Base-by-base conservation (phyloP, 805 yeast genomes). In the Schwanniomyces vanrijiae region DNA sequence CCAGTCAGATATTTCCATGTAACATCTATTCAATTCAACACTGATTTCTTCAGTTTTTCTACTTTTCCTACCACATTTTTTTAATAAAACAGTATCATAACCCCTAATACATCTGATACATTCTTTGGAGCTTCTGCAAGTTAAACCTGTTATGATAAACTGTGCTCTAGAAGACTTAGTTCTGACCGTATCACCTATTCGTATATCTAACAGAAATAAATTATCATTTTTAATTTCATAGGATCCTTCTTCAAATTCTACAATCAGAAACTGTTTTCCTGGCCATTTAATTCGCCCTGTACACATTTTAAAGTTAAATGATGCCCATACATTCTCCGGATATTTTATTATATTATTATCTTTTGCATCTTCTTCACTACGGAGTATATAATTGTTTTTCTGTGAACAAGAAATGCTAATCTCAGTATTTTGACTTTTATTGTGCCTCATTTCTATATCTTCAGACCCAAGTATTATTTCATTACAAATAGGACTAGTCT, bases 71-170 rank as follows among this genome's bases (percentile, higher is more conserved):
- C 53, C 52, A 28, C 43, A 56, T 55, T 61, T 51, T 49, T 56
- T 66, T 5, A 73, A 62, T 50, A 66, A 64, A 2, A 82, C 77
- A 0, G 73, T 66, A 56, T 83, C 82, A 55, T 69, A 84, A 0
- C 90, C 90, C 52, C 90, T 66, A 47, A 82, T 69, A 57, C 90
- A 84, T 42, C 71, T 62, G 5, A 84, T 73, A 0, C 52, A 52
- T 14, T 60, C 54, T 7, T 49, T 51, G 6, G 61, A 55, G 1
- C 45, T 45, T 4, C 47, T 52, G 20, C 42, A 43, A 16, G 40
- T 29, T 29, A 84, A 59, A 0, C 83, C 87, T 1, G 76, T 69
- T 2, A 84, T 80, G 5, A 50, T 45, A 54, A 71, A 80, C 5
- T 59, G 59, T 1, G 59, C 51, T 6, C 60, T 57, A 1, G 61